Evolutionary conservation across 2,329 filamentous ascomycete genomes (phyloP).

Genomic region (Bertia moriformis): DNA sequence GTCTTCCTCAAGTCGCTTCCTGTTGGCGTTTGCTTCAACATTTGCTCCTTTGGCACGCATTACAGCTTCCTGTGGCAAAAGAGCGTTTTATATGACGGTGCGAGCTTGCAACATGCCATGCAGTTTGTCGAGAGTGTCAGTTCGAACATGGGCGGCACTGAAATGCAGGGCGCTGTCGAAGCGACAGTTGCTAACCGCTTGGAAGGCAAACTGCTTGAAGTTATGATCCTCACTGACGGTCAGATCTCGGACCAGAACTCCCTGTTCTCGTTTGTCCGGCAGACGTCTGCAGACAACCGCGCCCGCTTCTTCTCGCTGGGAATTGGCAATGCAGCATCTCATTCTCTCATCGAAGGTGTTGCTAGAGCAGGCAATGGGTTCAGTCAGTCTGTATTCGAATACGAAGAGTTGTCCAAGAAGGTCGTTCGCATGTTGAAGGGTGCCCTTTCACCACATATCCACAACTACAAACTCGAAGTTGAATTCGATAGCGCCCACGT

Average conservation of each 20-base stretch:
- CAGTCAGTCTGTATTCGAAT: constrained; percentile 33
- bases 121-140: constrained; percentile 10
- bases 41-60: constrained; percentile 32
- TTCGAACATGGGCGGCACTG: constrained; percentile 21
- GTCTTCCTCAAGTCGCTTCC: constrained; percentile 38
- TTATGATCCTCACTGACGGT: constrained; percentile 23
- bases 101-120: constrained; percentile 14
- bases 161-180: constrained; percentile 16
- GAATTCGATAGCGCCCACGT: neutral
- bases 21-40: constrained; percentile 35
- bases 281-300: constrained; percentile 7
- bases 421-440: constrained; percentile 48
- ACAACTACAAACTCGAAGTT: constrained; percentile 27
- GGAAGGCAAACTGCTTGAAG: constrained; percentile 12
- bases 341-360: constrained; percentile 22
- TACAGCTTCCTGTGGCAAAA: constrained; percentile 17
- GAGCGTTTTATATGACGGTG: constrained; percentile 14
- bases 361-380: constrained; percentile 22
- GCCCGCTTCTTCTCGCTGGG: constrained; percentile 21
- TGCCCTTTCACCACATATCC: constrained; percentile 39
- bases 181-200: constrained; percentile 10
- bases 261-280: constrained; percentile 15
- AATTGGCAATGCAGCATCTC: constrained; percentile 20
- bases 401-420: constrained; percentile 39
- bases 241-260: constrained; percentile 16